These are phyloP conservation scores for Phyllostachys edulis DNA, from an alignment of 176 grass and related monocot genomes.

Conservation along the genomic window DNA sequence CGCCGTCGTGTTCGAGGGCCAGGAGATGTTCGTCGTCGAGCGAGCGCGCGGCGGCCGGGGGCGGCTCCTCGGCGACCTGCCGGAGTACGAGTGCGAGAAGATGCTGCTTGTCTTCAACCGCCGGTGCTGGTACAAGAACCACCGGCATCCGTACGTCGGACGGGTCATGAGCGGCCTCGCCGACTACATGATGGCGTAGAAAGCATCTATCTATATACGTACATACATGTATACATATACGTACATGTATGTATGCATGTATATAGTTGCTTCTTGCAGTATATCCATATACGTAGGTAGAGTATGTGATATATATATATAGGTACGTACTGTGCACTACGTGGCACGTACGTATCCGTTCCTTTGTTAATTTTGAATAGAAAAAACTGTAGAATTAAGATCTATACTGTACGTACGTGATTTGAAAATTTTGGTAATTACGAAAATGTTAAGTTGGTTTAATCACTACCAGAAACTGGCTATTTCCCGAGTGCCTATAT, in stretches of 20 bases:
- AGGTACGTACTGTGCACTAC: too few relatives aligned
- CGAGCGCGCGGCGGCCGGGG: neutral
- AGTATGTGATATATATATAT: neutral
- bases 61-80: slow-evolving; percentile 6
- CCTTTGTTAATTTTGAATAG: neutral
- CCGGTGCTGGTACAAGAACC: neutral
- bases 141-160: neutral
- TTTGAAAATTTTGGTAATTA: too few relatives aligned
- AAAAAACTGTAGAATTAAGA: neutral
- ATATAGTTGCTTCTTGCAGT: neutral
- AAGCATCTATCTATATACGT: neutral
- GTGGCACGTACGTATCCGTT: too few relatives aligned
- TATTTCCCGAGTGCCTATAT: too few relatives aligned
- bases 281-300: neutral
- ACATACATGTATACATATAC: neutral
- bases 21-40: neutral
- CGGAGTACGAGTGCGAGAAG: neutral
- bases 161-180: neutral
- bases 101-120: neutral
- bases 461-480: too few relatives aligned
- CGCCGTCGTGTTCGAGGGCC: neutral
- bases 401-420: too few relatives aligned
- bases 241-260: neutral
- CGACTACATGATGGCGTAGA: slow-evolving; percentile 16
- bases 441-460: too few relatives aligned